Base-by-base conservation (phyloP, 1,284 basidiomycete species). In the Moesziomyces sp. region DNA sequence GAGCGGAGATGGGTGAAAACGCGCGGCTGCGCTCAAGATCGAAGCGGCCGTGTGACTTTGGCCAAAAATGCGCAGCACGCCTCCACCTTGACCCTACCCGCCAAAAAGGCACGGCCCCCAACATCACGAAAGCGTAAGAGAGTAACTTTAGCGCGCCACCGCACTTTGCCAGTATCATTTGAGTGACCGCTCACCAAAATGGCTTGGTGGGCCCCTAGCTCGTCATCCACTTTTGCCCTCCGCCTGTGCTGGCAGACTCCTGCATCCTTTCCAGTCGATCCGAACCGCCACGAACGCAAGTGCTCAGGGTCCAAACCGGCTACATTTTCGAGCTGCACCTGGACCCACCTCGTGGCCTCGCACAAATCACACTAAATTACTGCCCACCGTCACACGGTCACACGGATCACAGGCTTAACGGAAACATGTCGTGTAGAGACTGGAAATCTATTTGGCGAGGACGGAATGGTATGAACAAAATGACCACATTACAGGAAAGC, bases 381-480 rank as follows among this genome's bases (percentile, higher is more conserved):
- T 34, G 11, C 11, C 30, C 30, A 13, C 30, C 30, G 11, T 10
- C 30, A n/a, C 19, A 23, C 5, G 1, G n/a, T 10, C 34, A 2
- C 38, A 42, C 23, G 24, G 19, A 11, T 18, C 16, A 40, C 14
- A 40, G 21, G 19, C 21, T 46, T 46, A 4, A 26, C 21, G 23
- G 2, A 2, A 16, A 21, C 2, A 46, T 19, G 5, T 24, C 19
- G 24, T 11, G 4, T 46, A 16, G 45, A 47, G 23, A 28, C 46
- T 24, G 46, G 10, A 10, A 53, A 46, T 53, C 52, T 53, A 53
- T 53, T 53, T 26, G 42, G 35, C 16, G 26, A 53, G 16, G 18
- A 18, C 23, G 52, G 35, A 43, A 53, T 28, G 52, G 51, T 45
- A 53, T 46, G 40, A 38, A 30, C 19, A 53, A 40, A 45, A 46